Evolutionary conservation across 208 protist genomes (phyloP).

Genomic region (Trypanosoma melophagium): DNA sequence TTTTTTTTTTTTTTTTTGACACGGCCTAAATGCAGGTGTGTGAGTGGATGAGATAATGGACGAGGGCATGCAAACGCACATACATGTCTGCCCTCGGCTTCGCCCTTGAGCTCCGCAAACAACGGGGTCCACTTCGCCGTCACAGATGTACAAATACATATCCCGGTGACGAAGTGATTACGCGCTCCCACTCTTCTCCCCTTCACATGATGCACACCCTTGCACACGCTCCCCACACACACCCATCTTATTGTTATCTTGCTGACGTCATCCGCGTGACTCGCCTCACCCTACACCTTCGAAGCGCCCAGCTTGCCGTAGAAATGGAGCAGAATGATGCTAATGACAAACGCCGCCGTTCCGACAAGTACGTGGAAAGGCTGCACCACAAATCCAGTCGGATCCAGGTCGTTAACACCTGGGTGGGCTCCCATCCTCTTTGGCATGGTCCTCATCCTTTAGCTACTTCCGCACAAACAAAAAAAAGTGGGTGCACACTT

Average conservation of each 20-base stretch:
- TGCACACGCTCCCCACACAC: conserved; percentile 1
- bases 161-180: too few relatives aligned
- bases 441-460: conserved; percentile 56
- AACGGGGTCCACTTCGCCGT: too few relatives aligned
- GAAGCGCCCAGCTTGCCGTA: conserved; percentile 67
- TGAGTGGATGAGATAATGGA: too few relatives aligned
- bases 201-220: conserved; percentile 2
- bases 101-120: too few relatives aligned
- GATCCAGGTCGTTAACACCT: conserved; percentile 67
- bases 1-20: too few relatives aligned
- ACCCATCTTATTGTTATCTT: not conserved
- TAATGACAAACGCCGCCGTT: conserved; percentile 68
- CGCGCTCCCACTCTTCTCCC: not conserved
- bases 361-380: conserved; percentile 74
- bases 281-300: conserved; percentile 14
- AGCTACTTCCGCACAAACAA: not conserved
- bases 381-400: conserved; percentile 67
- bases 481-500: not conserved
- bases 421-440: conserved; percentile 34
- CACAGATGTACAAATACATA: too few relatives aligned
- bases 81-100: too few relatives aligned
- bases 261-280: not conserved
- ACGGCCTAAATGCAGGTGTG: too few relatives aligned
- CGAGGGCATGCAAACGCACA: conserved; percentile 7
- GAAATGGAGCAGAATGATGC: conserved; percentile 89